These are phyloP conservation scores for Diplodia sapinea DNA, from an alignment of 2,329 filamentous ascomycete genomes.

Conservation along the genomic window DNA sequence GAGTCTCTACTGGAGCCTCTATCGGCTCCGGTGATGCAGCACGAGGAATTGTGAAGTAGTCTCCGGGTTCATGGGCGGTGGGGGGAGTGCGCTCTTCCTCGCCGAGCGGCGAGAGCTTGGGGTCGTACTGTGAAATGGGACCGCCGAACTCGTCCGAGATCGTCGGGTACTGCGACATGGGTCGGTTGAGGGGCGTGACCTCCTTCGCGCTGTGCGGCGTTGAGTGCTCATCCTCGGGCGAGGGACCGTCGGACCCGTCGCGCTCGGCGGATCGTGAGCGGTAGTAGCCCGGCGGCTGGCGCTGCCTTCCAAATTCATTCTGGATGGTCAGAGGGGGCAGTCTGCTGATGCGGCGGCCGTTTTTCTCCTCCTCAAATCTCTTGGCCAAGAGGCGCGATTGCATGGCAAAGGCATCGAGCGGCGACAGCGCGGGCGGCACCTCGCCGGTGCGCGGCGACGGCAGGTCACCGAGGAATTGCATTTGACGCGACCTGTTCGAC, in stretches of 20 bases:
- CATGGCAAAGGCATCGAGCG: constrained; percentile 91
- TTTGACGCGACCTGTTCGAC: constrained; percentile 38
- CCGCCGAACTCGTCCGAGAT: constrained; percentile 42
- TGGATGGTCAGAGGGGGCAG: constrained; percentile 82
- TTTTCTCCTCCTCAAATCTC: constrained; percentile 75
- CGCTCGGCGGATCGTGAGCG: constrained; percentile 68
- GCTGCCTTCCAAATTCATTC: constrained; percentile 74
- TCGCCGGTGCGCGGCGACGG: constrained; percentile 59
- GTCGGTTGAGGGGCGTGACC: constrained; percentile 41
- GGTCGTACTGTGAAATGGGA: constrained; percentile 41
- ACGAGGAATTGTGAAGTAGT: constrained; percentile 56
- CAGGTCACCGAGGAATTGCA: constrained; percentile 45
- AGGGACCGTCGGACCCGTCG: constrained; percentile 61
- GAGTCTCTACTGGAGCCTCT: constrained; percentile 43
- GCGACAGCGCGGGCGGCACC: constrained; percentile 86
- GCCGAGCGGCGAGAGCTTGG: constrained; percentile 44
- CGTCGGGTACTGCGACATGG: constrained; percentile 47
- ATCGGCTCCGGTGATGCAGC: constrained; percentile 54
- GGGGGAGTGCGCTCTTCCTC: constrained; percentile 40
- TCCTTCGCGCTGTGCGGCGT: constrained; percentile 36
- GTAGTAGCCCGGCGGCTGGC: constrained; percentile 76
- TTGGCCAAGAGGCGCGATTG: constrained; percentile 87
- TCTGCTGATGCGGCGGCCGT: constrained; percentile 80
- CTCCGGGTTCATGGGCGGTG: constrained; percentile 33
- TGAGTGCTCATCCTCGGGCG: constrained; percentile 41